phyloP scores from a whole-genome alignment of 169 alveolate genomes.

The Sarcocystis neurona region DNA sequence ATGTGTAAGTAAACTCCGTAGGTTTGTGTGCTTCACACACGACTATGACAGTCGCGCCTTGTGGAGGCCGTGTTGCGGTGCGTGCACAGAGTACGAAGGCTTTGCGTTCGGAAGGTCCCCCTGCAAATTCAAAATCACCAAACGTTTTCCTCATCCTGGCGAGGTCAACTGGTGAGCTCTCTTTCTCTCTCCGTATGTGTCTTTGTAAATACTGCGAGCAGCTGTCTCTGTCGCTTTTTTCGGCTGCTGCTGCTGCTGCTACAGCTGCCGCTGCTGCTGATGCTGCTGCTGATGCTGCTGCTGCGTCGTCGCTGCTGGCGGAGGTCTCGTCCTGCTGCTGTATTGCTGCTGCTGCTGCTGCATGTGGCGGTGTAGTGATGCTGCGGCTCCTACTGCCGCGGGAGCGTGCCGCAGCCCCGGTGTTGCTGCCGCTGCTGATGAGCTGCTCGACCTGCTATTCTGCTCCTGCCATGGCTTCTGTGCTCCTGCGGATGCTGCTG shows the following conservation, averaged over 20 bases:
- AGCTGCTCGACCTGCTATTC: too few relatives aligned
- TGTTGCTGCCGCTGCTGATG: background rate
- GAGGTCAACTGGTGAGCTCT: constrained; percentile 85
- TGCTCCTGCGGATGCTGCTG: background rate
- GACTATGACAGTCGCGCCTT: too few relatives aligned
- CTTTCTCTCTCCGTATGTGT: background rate
- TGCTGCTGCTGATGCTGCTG: background rate
- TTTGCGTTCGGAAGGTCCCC: constrained; percentile 74
- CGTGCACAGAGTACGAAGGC: constrained; percentile 80
- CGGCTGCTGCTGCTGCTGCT: background rate
- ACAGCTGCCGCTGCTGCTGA: background rate
- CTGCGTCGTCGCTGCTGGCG: background rate
- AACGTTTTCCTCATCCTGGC: constrained; percentile 90
- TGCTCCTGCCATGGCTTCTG: too few relatives aligned
- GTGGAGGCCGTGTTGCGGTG: too few relatives aligned
- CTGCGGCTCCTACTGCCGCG: background rate
- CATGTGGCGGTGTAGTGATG: constrained; percentile 33
- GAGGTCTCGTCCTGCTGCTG: background rate
- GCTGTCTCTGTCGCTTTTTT: background rate
- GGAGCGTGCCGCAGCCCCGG: background rate
- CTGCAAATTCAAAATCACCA: constrained; percentile 84
- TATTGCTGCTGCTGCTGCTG: background rate
- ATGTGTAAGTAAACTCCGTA: too few relatives aligned
- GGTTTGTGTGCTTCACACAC: too few relatives aligned
- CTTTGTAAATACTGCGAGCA: constrained; percentile 2